Percentiles rank a stretch among this genome's conserved stretches.
phyloP scores from a whole-genome alignment of 306 rosid genomes.

The Fagus crenata region DNA sequence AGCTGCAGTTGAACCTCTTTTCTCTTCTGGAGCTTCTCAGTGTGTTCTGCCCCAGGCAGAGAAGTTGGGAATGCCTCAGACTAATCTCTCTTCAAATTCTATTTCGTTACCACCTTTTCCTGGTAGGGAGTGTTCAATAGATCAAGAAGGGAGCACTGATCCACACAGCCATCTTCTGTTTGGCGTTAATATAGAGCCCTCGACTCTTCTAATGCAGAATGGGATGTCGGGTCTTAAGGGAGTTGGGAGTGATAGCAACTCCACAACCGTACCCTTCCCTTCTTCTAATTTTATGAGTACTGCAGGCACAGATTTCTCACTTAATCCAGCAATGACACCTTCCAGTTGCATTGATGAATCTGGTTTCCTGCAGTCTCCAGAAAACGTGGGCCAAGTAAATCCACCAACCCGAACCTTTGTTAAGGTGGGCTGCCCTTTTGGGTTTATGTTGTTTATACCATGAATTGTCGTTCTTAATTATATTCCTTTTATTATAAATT shows the following conservation, averaged over 20 bases:
- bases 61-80: slow-evolving; percentile 64
- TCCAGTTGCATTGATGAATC: slow-evolving; percentile 65
- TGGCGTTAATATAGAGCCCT: slow-evolving; percentile 87
- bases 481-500: not conserved
- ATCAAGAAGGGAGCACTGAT: slow-evolving; percentile 79
- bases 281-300: slow-evolving; percentile 70
- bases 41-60: slow-evolving; percentile 66
- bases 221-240: slow-evolving; percentile 74
- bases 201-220: slow-evolving; percentile 79
- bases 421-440: slow-evolving; percentile 55
- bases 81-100: slow-evolving; percentile 50
- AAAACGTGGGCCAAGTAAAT: slow-evolving; percentile 61
- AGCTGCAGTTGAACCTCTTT: slow-evolving; percentile 76
- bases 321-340: slow-evolving; percentile 59
- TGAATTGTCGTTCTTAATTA: not conserved
- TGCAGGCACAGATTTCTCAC: slow-evolving; percentile 53
- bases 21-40: slow-evolving; percentile 71
- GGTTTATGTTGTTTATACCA: slow-evolving; percentile 3
- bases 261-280: slow-evolving; percentile 58
- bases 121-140: slow-evolving; percentile 81
- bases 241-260: slow-evolving; percentile 48
- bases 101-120: slow-evolving; percentile 93
- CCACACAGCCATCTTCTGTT: slow-evolving; percentile 84
- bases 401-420: slow-evolving; percentile 71
- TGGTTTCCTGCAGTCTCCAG: slow-evolving; percentile 67